Evolutionary conservation across 768 basidiomycete genomes (phyloP).

Genomic region (Mycena haematopus): DNA sequence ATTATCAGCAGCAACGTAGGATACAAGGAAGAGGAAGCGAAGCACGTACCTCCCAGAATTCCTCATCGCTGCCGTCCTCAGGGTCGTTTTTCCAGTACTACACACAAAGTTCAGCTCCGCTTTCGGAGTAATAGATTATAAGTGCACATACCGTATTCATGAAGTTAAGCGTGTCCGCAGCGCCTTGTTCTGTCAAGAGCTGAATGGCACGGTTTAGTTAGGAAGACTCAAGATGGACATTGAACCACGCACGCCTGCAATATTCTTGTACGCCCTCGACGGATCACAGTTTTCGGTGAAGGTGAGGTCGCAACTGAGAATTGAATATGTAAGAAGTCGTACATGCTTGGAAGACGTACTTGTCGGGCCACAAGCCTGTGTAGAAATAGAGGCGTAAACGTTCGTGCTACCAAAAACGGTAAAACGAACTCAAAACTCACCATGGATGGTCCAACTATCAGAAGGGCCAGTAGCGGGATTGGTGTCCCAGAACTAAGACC

Average conservation of each 20-base stretch:
- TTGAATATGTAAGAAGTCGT: constrained; percentile 29
- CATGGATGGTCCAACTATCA: constrained; percentile 58
- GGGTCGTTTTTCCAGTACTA: constrained; percentile 51
- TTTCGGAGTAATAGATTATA: background rate
- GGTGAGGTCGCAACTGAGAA: constrained; percentile 52
- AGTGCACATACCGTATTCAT: constrained; percentile 40
- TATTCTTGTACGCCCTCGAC: constrained; percentile 50
- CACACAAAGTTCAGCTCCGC: too few relatives aligned
- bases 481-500: constrained; percentile 58
- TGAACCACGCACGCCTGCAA: constrained; percentile 44
- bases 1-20: too few relatives aligned
- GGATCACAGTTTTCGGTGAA: constrained; percentile 49
- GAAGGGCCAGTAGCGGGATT: constrained; percentile 51
- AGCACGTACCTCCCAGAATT: constrained; percentile 56
- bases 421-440: background rate
- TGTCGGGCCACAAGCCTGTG: constrained; percentile 57
- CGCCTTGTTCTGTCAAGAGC: constrained; percentile 52
- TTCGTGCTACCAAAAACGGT: too few relatives aligned
- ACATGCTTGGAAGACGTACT: constrained; percentile 42
- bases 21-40: too few relatives aligned
- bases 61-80: constrained; percentile 45
- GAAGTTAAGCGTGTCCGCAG: constrained; percentile 45
- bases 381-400: too few relatives aligned
- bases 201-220: constrained; percentile 22
- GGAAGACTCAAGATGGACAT: background rate